A percentile compares a stretch with the other conserved stretches of the same genome.
phyloP scores from a whole-genome alignment of 2,329 filamentous ascomycete genomes.

The Bipolaris gigantea region DNA sequence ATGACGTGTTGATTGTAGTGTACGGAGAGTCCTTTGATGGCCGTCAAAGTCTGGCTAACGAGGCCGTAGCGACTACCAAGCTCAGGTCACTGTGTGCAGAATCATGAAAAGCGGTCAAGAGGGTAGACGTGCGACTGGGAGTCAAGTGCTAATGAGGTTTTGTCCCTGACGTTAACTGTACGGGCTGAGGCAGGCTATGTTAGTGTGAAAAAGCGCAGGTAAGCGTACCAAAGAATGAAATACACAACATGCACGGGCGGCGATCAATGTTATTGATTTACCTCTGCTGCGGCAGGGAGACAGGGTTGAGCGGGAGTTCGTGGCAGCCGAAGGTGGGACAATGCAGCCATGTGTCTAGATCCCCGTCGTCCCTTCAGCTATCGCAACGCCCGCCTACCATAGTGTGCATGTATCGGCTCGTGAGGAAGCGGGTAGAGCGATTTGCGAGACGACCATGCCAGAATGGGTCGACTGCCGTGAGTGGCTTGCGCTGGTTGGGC shows the following conservation, averaged over 20 bases:
- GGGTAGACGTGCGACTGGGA: conserved; percentile 23
- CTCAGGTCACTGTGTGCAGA: background rate
- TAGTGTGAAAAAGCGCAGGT: conserved; percentile 23
- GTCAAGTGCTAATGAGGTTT: conserved; percentile 20
- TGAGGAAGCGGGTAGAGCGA: conserved; percentile 21
- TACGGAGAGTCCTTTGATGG: background rate
- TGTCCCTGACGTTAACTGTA: conserved; percentile 16
- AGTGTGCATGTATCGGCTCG: conserved; percentile 26
- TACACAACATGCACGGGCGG: conserved; percentile 16
- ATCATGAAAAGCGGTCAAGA: background rate
- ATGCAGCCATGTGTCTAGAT: conserved; percentile 5
- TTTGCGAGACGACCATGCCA: conserved; percentile 19
- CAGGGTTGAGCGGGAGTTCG: conserved; percentile 11
- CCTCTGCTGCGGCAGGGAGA: conserved; percentile 22
- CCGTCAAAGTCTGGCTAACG: conserved; percentile 3
- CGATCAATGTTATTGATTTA: conserved; percentile 22
- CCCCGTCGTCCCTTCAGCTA: conserved; percentile 25
- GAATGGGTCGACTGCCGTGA: conserved; percentile 7
- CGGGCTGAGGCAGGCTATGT: conserved; percentile 20
- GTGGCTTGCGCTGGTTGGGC: conserved; percentile 30
- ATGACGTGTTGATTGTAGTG: conserved; percentile 7
- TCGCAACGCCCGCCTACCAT: conserved; percentile 19
- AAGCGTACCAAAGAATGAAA: conserved; percentile 20
- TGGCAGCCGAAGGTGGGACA: conserved; percentile 23
- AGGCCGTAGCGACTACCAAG: conserved; percentile 3